These are phyloP conservation scores for Botryotinia convoluta DNA, from an alignment of 2,329 filamentous ascomycete genomes.

Conservation along the genomic window DNA sequence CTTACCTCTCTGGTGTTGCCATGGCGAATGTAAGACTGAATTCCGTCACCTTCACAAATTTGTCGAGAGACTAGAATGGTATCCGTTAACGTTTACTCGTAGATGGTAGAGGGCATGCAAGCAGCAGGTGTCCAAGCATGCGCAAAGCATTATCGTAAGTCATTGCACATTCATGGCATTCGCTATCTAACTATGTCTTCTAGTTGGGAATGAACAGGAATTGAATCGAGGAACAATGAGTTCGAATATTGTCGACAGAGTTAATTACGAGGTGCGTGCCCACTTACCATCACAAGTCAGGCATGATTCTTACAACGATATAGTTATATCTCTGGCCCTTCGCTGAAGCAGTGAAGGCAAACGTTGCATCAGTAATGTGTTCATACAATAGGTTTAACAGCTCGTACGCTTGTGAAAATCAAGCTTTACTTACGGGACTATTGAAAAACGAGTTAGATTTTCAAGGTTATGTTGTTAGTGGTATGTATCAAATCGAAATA, in stretches of 20 bases:
- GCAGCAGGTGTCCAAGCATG: constrained; percentile 49
- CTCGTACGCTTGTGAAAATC: constrained; percentile 65
- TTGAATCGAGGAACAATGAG: constrained; percentile 52
- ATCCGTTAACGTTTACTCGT: neutral
- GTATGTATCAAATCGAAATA: constrained; percentile 30
- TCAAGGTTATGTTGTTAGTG: constrained; percentile 62
- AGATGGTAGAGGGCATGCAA: constrained; percentile 60
- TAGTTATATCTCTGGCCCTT: constrained; percentile 50
- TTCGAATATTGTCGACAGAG: constrained; percentile 61
- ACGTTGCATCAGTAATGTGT: constrained; percentile 68
- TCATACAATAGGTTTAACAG: constrained; percentile 71
- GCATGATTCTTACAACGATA: neutral
- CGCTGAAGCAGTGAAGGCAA: constrained; percentile 63
- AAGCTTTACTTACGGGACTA: constrained; percentile 56
- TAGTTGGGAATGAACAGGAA: constrained; percentile 68
- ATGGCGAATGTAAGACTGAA: constrained; percentile 46
- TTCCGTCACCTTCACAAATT: neutral
- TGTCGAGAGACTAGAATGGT: too few relatives aligned
- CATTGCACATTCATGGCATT: constrained; percentile 34
- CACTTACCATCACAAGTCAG: constrained; percentile 41
- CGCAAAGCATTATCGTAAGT: constrained; percentile 54
- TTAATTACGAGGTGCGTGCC: constrained; percentile 65
- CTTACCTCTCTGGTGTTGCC: constrained; percentile 66
- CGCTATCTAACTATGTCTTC: constrained; percentile 24
- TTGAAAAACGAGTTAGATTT: constrained; percentile 75